These are phyloP conservation scores for Aspergillus oerlinghausenensis DNA, from an alignment of 2,329 filamentous ascomycete species.

Conservation along the genomic window DNA sequence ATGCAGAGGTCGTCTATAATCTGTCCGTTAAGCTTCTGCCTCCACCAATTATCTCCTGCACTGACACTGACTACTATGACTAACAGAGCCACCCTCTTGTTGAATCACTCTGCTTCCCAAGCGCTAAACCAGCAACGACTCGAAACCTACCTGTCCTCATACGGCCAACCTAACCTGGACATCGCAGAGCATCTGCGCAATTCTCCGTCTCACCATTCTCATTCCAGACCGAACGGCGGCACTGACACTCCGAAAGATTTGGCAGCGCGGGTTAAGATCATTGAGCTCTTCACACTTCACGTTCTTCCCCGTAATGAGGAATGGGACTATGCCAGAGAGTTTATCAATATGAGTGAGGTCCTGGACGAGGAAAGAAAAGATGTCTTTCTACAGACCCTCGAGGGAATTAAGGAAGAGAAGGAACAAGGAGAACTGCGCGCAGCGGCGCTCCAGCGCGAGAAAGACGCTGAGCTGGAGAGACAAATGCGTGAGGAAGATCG, in stretches of 20 bases:
- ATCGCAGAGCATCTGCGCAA: constrained; percentile 58
- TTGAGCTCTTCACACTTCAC: constrained; percentile 93
- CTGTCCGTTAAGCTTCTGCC: constrained; percentile 36
- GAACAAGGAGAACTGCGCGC: constrained; percentile 63
- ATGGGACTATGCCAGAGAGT: constrained; percentile 92
- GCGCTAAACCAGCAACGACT: constrained; percentile 78
- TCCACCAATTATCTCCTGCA: not conserved
- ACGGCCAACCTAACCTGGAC: constrained; percentile 68
- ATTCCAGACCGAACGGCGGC: constrained; percentile 49
- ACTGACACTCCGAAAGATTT: constrained; percentile 81
- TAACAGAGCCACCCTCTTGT: constrained; percentile 74
- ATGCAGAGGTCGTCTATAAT: constrained; percentile 77
- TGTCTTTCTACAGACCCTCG: constrained; percentile 79
- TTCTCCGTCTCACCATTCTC: constrained; percentile 31
- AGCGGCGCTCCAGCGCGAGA: constrained; percentile 58
- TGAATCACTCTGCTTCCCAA: constrained; percentile 85
- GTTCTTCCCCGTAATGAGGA: constrained; percentile 90
- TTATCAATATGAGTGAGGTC: constrained; percentile 79
- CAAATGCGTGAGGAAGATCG: constrained; percentile 43
- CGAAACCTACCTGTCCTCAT: constrained; percentile 81
- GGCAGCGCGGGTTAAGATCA: constrained; percentile 78
- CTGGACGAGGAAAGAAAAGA: constrained; percentile 90
- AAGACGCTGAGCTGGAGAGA: constrained; percentile 51
- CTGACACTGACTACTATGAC: constrained; percentile 4
- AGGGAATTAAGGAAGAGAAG: constrained; percentile 79